phyloP scores from a whole-genome alignment of 495 filamentous ascomycete species.

The Podospora pseudocomata region DNA sequence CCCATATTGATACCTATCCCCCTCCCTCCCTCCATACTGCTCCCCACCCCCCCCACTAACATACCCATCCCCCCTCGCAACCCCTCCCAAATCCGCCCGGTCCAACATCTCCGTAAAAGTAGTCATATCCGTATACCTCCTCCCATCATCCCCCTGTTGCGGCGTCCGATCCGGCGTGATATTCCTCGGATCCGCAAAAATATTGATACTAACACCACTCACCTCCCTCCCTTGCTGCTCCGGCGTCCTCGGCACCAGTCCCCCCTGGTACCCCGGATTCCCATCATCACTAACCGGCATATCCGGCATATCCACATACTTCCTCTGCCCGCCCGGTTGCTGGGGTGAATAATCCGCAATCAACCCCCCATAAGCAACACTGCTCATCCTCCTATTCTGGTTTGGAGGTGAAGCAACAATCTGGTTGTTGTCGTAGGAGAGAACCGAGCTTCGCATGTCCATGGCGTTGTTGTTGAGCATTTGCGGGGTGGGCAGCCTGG shows the following conservation, averaged over 20 bases:
- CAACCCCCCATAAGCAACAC: conserved; percentile 17
- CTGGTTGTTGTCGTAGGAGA: conserved; percentile 3
- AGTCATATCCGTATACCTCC: conserved; percentile 41
- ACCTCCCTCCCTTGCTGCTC: conserved; percentile 42
- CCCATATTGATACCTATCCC: not conserved
- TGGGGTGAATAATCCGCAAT: not conserved
- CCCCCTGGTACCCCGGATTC: conserved; percentile 12
- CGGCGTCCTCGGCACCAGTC: conserved; percentile 25
- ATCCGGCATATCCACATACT: conserved; percentile 11
- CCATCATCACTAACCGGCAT: not conserved
- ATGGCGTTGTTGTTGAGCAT: not conserved
- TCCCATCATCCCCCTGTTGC: conserved; percentile 2
- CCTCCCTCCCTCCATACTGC: not conserved
- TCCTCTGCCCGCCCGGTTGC: not conserved
- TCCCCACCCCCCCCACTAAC: conserved; percentile 9
- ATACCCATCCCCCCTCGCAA: conserved; percentile 43
- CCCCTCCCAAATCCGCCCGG: conserved; percentile 45
- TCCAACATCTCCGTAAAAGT: conserved; percentile 67
- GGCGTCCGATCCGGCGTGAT: conserved; percentile 30
- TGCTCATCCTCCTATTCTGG: conserved; percentile 1
- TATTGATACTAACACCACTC: conserved; percentile 63
- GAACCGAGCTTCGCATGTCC: not conserved
- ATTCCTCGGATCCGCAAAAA: conserved; percentile 60
- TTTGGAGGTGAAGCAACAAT: conserved; percentile 4
- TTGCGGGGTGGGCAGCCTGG: conserved; percentile 12